phyloP scores from a whole-genome alignment of 2,329 filamentous ascomycete species.

The Phialophora macrospora region DNA sequence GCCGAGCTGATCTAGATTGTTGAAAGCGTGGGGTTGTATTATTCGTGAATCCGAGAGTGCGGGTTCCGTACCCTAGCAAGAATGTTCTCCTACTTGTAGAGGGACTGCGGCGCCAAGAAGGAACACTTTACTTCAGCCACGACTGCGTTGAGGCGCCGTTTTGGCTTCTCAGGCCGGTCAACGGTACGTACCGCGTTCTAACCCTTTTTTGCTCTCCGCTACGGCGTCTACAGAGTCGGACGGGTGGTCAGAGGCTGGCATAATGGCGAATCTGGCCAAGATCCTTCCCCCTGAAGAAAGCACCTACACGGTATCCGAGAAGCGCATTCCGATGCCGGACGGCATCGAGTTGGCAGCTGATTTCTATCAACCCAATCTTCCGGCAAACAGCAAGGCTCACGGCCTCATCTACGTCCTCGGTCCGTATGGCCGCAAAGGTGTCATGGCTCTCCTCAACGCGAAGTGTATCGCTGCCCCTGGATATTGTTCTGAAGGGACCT shows the following conservation, averaged over 20 bases:
- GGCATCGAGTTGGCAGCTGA: background rate
- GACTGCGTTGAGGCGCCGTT: background rate
- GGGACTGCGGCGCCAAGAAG: background rate
- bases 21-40: background rate
- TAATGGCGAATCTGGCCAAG: background rate
- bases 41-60: background rate
- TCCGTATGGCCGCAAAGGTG: background rate
- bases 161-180: background rate
- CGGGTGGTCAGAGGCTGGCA: background rate
- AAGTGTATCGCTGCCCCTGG: background rate
- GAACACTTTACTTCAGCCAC: background rate
- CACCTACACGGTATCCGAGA: background rate
- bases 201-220: background rate
- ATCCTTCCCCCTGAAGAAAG: background rate
- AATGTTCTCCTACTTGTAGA: background rate
- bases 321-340: background rate
- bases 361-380: conserved; percentile 1
- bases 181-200: background rate
- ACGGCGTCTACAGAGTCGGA: background rate
- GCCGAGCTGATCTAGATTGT: background rate
- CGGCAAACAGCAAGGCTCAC: background rate
- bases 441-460: background rate
- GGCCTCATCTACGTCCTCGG: conserved; percentile 2
- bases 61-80: background rate
- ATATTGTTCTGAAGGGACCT: conserved; percentile 2